Conservation (phyloP, 805 yeast genomes). For the Starmerella roubikii region DNA sequence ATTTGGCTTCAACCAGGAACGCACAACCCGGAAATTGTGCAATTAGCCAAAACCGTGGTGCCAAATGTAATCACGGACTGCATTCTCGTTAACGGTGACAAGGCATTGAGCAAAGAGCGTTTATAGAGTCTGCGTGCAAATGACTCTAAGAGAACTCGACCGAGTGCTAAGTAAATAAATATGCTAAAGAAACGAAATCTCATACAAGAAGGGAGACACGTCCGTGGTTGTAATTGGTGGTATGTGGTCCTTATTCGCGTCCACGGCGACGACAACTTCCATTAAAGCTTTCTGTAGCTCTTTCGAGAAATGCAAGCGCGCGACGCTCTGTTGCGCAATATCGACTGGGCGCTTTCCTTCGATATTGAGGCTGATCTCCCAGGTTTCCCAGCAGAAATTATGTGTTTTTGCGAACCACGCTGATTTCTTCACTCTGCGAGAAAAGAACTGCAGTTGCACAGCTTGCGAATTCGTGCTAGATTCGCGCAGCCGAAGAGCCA, state of each 20-base stretch:
- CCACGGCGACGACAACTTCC: constrained; percentile 39
- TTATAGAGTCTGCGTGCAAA: neutral
- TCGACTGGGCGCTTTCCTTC: neutral
- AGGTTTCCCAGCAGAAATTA: constrained; percentile 53
- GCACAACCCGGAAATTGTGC: constrained; percentile 38
- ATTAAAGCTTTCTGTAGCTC: constrained; percentile 32
- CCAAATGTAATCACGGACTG: constrained; percentile 44
- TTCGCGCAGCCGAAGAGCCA: constrained; percentile 11
- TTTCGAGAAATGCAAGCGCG: constrained; percentile 18
- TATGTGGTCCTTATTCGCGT: constrained; percentile 47
- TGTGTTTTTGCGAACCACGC: constrained; percentile 45
- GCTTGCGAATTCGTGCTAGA: constrained; percentile 9
- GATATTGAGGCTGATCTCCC: constrained; percentile 33
- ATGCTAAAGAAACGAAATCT: constrained; percentile 26
- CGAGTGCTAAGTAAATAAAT: neutral
- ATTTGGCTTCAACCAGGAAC: constrained; percentile 83
- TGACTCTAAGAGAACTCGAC: neutral
- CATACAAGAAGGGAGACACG: constrained; percentile 49
- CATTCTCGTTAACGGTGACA: constrained; percentile 55
- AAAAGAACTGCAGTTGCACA: constrained; percentile 22
- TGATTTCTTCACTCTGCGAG: constrained; percentile 30
- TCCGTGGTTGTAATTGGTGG: constrained; percentile 63
- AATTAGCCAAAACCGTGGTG: constrained; percentile 23
- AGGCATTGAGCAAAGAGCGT: neutral
- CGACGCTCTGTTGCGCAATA: neutral